Conservation (phyloP, 2,329 filamentous ascomycete species). For the Colletotrichum shisoi region DNA sequence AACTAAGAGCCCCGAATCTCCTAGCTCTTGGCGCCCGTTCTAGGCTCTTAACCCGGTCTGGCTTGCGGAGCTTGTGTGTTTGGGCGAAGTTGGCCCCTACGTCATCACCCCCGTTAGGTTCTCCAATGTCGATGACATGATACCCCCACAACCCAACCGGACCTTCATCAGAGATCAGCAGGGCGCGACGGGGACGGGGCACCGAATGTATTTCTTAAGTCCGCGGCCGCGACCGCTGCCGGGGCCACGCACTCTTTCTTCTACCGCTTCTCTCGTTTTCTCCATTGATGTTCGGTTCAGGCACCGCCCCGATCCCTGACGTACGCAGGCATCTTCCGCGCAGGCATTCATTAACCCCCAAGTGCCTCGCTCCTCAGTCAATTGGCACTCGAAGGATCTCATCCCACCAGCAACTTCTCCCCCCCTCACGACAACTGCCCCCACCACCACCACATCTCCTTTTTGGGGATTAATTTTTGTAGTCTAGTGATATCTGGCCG, state of each 20-base stretch:
- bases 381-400: background rate
- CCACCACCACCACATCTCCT: background rate
- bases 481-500: background rate
- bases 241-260: conserved; percentile 7
- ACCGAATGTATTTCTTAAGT: conserved; percentile 28
- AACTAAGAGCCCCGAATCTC: conserved; percentile 9
- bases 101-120: conserved; percentile 22
- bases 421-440: background rate
- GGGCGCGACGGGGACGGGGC: conserved; percentile 25
- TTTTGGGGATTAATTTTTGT: background rate
- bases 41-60: conserved; percentile 13
- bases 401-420: background rate
- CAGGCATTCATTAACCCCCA: conserved; percentile 23
- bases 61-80: background rate
- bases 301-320: conserved; percentile 30
- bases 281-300: conserved; percentile 26
- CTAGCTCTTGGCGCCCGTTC: conserved; percentile 17
- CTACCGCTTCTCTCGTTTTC: conserved; percentile 18
- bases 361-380: background rate
- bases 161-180: conserved; percentile 12
- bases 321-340: conserved; percentile 8
- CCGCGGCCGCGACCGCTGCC: conserved; percentile 18
- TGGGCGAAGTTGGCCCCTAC: conserved; percentile 10
- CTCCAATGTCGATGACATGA: conserved; percentile 34
- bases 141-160: conserved; percentile 36